Conservation (phyloP, 148 eudicot genomes). For the Fallopia convolvulus region DNA sequence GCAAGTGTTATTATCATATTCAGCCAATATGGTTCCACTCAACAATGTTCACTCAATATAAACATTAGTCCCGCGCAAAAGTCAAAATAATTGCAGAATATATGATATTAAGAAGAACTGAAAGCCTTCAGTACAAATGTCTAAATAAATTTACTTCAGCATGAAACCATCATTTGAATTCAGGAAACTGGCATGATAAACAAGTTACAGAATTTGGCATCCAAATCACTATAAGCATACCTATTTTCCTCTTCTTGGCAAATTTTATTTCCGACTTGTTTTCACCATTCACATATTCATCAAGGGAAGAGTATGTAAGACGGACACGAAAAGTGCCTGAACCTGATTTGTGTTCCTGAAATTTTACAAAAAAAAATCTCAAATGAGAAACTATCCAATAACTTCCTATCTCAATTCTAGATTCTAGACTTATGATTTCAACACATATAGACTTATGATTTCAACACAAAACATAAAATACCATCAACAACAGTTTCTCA, state of each 20-base stretch:
- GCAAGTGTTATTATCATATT: too few species aligned
- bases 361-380: constrained; percentile 12
- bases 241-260: constrained; percentile 72
- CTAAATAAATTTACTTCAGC: neutral
- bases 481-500: constrained; percentile 52
- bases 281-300: constrained; percentile 21
- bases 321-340: constrained; percentile 63
- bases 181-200: neutral
- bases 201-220: neutral
- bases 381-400: constrained; percentile 1
- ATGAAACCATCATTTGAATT: too few species aligned
- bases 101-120: neutral
- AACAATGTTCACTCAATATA: neutral
- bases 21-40: neutral
- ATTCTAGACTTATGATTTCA: neutral
- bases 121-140: neutral
- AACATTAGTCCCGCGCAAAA: neutral
- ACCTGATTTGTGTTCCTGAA: constrained; percentile 57
- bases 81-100: neutral
- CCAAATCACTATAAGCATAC: constrained; percentile 24
- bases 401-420: neutral
- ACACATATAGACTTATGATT: neutral
- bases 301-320: constrained; percentile 50
- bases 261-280: constrained; percentile 23
- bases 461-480: neutral